phyloP scores from a whole-genome alignment of 1,284 basidiomycete genomes.

The Vanrija humicola region DNA sequence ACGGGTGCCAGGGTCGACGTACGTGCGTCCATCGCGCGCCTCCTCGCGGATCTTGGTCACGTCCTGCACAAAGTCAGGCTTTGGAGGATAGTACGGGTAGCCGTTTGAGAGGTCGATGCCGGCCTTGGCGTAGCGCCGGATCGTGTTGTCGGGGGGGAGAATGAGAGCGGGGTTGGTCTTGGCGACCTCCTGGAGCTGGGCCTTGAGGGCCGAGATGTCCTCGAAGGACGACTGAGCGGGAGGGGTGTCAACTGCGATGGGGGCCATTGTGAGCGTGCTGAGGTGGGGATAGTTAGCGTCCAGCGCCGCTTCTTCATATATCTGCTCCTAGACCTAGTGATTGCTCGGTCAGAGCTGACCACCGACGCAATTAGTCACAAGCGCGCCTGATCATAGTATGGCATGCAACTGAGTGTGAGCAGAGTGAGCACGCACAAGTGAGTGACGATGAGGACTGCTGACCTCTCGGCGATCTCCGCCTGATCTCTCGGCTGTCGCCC shows the following conservation, averaged over 20 bases:
- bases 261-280: conserved; percentile 15
- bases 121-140: conserved; percentile 32
- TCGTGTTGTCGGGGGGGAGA: conserved; percentile 34
- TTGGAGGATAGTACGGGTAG: conserved; percentile 37
- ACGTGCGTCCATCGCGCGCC: conserved; percentile 17
- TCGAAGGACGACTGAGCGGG: not conserved
- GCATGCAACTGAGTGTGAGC: no score
- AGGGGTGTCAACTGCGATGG: conserved; percentile 8
- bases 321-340: no score
- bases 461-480: no score
- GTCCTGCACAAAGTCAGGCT: conserved; percentile 36
- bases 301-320: no score
- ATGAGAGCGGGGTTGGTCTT: conserved; percentile 10
- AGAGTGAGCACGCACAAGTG: no score
- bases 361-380: no score
- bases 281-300: no score
- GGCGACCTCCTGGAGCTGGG: conserved; percentile 12
- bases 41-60: conserved; percentile 30
- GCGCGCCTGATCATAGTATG: no score
- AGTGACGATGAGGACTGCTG: no score
- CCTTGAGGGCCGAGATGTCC: conserved; percentile 25
- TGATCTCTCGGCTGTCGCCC: no score
- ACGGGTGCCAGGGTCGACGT: conserved; percentile 33
- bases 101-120: conserved; percentile 37
- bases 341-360: no score